Percentiles rank a stretch among this genome's conserved stretches.
Conservation (phyloP, 768 basidiomycete species). For the Tricholoma flavovirens region DNA sequence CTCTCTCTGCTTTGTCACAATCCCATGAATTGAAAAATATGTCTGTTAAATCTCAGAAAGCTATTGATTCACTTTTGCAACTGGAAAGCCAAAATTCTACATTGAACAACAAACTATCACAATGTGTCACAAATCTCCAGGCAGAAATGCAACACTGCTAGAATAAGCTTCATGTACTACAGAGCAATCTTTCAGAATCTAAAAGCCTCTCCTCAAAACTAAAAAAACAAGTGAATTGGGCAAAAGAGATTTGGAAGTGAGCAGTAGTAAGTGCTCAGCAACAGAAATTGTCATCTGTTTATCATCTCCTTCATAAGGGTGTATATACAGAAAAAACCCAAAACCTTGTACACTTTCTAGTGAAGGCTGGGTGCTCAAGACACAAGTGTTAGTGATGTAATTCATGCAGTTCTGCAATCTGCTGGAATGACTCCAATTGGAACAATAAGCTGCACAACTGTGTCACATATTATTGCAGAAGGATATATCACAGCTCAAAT, state of each 20-base stretch:
- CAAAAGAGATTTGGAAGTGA: not conserved
- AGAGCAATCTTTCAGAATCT: not conserved
- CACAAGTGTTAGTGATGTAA: slow-evolving; percentile 6
- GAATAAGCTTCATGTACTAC: not conserved
- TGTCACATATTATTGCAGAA: no score
- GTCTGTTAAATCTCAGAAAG: no score
- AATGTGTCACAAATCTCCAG: no score
- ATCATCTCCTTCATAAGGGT: no score
- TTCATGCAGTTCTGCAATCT: slow-evolving; percentile 5
- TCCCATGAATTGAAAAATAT: no score
- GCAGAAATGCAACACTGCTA: not conserved
- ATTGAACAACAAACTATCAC: no score
- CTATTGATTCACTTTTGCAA: no score
- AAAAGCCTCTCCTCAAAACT: not conserved
- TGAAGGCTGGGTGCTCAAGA: not conserved
- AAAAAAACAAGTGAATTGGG: not conserved
- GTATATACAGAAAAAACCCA: no score
- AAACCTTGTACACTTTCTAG: no score
- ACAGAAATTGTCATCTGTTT: no score
- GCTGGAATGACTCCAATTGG: slow-evolving; percentile 9
- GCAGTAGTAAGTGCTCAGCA: not conserved
- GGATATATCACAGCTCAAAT: no score
- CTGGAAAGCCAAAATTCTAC: no score
- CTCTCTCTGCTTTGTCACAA: not conserved
- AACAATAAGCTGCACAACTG: slow-evolving; percentile 6